Evolutionary conservation across 208 protist genomes (phyloP), one percentile per base, ranked within the genome.

Genomic region (Trypanosomatidae sp.): DNA sequence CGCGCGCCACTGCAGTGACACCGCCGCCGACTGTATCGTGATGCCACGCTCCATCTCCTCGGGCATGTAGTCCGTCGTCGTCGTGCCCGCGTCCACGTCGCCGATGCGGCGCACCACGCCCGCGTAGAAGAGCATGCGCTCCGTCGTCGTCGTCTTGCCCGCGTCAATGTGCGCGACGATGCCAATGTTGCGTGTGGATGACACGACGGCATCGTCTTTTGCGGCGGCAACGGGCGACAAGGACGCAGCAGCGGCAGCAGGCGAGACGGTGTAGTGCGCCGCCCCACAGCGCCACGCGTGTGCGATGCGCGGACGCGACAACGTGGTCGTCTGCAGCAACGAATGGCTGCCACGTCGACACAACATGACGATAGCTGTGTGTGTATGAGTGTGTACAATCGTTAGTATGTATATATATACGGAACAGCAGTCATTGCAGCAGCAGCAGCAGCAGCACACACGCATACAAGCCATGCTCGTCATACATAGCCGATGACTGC

Each of bases 141-240:
- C 93, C 15, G 89, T 95, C 22, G 86, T 94, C 4, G 94, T 97
- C 19, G 94, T 97, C 59, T 97, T 98, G 39, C 95, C 95, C 1
- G 94, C 88, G 55, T 97, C 93, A 26, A 98, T 94, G 78, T 97
- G 94, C 1, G 94, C 94, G 13, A 96, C 90, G 24, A 97, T 94
- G 27, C 91, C 92, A 33, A 97, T 94, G 61, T 97, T 97, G 38
- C 94, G 84, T 27, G 88, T 76, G 6, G n/a, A 28, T 10, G 27
- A 27, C 15, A 82, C 57, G n/a, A n/a, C n/a, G 5, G 33, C 33
- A 5, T 41, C 23, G 15, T 66, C 64, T 4, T 40, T 24, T 3
- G 40, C 45, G 2, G 61, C 46, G 15, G 21, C n/a, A n/a, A n/a
- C n/a, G n/a, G n/a, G n/a, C 5, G 2, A 16, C 24, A 6, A 2